A percentile compares a stretch with the other conserved stretches of the same genome.
These are phyloP conservation scores for Syzygium aromaticum DNA, from an alignment of 345 rosid genomes.

Conservation along the genomic window DNA sequence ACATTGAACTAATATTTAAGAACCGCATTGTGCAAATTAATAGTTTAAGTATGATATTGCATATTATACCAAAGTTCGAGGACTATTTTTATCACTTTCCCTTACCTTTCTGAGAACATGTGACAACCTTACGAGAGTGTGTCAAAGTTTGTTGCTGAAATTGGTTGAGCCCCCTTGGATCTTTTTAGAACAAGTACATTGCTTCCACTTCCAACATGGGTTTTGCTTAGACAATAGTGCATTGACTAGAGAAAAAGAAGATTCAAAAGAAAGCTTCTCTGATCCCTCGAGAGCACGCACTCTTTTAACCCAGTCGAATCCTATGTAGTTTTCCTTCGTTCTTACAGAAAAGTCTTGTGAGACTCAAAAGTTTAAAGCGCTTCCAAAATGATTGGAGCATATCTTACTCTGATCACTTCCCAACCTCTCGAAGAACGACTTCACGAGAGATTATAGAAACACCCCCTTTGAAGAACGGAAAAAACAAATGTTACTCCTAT, in stretches of 20 bases:
- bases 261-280: too few species aligned
- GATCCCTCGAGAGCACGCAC: too few species aligned
- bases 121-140: background rate
- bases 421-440: background rate
- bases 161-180: too few species aligned
- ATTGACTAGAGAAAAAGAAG: too few species aligned
- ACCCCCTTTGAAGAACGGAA: too few species aligned
- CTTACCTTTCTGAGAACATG: background rate
- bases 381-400: too few species aligned
- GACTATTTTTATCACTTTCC: background rate
- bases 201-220: too few species aligned
- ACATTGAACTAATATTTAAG: background rate
- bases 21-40: background rate
- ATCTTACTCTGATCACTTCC: background rate
- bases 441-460: background rate
- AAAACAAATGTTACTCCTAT: background rate
- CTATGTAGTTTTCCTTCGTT: background rate
- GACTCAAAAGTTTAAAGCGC: background rate
- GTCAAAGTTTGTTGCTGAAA: background rate
- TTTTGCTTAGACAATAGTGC: too few species aligned
- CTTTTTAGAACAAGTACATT: too few species aligned
- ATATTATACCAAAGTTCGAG: background rate
- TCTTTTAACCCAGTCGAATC: too few species aligned
- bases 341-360: background rate
- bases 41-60: fast-evolving